A percentile compares a stretch with the other conserved stretches of the same genome.
Evolutionary conservation across 495 filamentous ascomycete species (phyloP).

Genomic region (Penicillium angulare): DNA sequence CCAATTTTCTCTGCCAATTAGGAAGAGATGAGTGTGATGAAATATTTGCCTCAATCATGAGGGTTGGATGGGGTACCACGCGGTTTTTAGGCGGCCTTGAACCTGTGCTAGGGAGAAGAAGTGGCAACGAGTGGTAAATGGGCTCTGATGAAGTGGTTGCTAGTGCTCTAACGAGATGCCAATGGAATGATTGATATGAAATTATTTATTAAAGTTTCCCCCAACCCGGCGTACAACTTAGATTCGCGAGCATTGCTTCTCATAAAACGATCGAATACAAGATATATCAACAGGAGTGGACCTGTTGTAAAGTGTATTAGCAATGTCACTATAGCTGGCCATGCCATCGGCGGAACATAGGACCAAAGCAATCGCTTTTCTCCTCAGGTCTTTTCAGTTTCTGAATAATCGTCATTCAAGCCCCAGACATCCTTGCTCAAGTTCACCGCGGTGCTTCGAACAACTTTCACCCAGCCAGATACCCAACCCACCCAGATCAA

Average conservation of each 20-base stretch:
- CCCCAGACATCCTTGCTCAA: too few species aligned
- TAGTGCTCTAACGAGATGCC: slow-evolving; percentile 13
- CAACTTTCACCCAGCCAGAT: slow-evolving; percentile 3
- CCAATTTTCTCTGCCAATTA: neutral
- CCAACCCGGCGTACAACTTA: too few species aligned
- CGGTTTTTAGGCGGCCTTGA: too few species aligned
- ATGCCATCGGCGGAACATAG: too few species aligned
- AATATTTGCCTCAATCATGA: too few species aligned
- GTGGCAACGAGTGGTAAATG: neutral
- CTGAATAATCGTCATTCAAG: slow-evolving; percentile 47
- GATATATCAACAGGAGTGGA: neutral
- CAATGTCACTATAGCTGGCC: too few species aligned
- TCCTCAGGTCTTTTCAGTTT: slow-evolving; percentile 66
- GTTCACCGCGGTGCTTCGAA: slow-evolving; percentile 33
- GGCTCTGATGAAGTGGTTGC: slow-evolving; percentile 9
- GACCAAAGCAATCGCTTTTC: slow-evolving; percentile 10
- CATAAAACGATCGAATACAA: neutral
- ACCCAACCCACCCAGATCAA: slow-evolving; percentile 1
- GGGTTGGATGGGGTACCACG: too few species aligned
- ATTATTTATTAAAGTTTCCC: too few species aligned
- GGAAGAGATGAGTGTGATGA: too few species aligned
- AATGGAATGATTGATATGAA: slow-evolving; percentile 11
- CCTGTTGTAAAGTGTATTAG: too few species aligned
- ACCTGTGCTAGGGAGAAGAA: too few species aligned
- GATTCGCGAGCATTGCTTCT: too few species aligned